Evolutionary conservation across 345 rosid genomes (phyloP), one percentile per base, ranked within the genome.

Genomic region (Litchi chinensis): DNA sequence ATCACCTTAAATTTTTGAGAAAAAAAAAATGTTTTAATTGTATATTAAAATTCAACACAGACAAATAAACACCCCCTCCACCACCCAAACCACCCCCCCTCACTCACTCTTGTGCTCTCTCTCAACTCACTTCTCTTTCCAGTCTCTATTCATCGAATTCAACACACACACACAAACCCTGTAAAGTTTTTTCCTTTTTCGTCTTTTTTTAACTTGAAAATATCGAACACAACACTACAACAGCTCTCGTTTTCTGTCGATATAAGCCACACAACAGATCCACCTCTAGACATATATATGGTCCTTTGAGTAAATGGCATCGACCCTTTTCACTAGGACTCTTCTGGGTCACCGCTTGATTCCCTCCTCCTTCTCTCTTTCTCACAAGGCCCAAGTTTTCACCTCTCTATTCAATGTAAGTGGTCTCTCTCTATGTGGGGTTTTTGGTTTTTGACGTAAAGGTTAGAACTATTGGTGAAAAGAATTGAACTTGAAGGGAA

Each of bases 391-490:
- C 50, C 79, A 70, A 54, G 65, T 73, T 79, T 73, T 84, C 72
- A 67, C 83, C 24, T 56, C 87, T 64, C 79, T 90, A 66, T 72
- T 80, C n/a, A 83, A 46, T 83, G 97, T 93, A 83, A 88, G 91
- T 81, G 16, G 57, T 19, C 68, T 63, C 32, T 65, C 52, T 68
- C 52, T 75, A 39, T 56, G 41, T 71, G 76, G 39, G 74, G 46
- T 72, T 11, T 71, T 15, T 56, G 65, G 1, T 73, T 39, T 39
- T 39, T 59, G 52, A 50, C 19, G 56, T 54, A 71, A 44, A 72
- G 8, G 32, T 63, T 63, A 54, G 63, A 44, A 10, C 50, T 18
- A 57, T 9, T 1, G 5, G 5, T 39, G 11, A 24, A 41, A 60
- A 40, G 8, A 44, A 62, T 39, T 43, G 41, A 28, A 44, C 22